phyloP scores from a whole-genome alignment of 768 basidiomycete genomes.

The Mycena leptocephala region DNA sequence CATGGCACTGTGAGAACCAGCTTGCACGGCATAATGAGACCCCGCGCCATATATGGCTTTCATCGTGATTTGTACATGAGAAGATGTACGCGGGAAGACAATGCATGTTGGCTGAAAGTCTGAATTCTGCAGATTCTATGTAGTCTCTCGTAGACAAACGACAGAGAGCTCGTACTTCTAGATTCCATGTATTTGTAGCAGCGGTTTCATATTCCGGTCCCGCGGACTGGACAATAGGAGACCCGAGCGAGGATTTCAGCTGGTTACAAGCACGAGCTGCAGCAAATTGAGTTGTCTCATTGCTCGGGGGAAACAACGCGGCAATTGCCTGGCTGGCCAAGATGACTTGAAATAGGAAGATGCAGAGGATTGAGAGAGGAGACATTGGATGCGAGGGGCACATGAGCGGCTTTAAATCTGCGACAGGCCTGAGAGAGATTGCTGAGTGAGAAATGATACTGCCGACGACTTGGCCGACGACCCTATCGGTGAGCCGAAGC shows the following conservation, averaged over 20 bases:
- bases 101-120: conserved; percentile 39
- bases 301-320: conserved; percentile 8
- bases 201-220: conserved; percentile 22
- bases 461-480: too few relatives aligned
- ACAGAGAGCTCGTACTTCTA: background rate
- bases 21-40: conserved; percentile 40
- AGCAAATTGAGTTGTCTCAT: conserved; percentile 4
- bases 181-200: conserved; percentile 35
- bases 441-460: too few relatives aligned
- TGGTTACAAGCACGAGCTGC: conserved; percentile 22
- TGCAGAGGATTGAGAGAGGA: background rate
- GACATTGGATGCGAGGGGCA: background rate
- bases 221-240: conserved; percentile 22
- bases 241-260: conserved; percentile 16
- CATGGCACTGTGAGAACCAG: conserved; percentile 45
- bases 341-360: background rate
- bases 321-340: background rate
- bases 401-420: background rate
- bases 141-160: background rate
- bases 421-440: too few relatives aligned
- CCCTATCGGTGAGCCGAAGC: too few relatives aligned
- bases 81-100: conserved; percentile 34
- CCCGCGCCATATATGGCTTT: conserved; percentile 33
- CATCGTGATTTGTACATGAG: conserved; percentile 41
- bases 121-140: conserved; percentile 26